These are phyloP conservation scores for Trametes pubescens DNA, from an alignment of 1,284 basidiomycete genomes.

Conservation along the genomic window DNA sequence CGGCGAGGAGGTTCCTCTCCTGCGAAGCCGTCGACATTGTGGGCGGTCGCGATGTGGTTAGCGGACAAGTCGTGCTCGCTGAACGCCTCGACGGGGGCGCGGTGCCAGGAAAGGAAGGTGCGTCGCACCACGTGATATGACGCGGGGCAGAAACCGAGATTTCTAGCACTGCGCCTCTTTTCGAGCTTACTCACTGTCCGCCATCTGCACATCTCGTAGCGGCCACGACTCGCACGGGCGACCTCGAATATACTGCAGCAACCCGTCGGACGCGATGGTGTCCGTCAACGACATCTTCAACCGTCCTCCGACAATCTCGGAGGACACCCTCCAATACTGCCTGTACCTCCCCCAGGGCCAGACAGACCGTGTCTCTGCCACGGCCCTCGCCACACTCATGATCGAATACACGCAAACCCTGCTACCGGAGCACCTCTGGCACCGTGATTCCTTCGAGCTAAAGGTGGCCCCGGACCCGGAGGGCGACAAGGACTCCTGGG, in stretches of 20 bases:
- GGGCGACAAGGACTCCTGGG: constrained; percentile 49
- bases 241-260: not conserved
- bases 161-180: not conserved
- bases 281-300: constrained; percentile 63
- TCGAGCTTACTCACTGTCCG: not conserved
- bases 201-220: not conserved
- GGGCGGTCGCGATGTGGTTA: constrained; percentile 7
- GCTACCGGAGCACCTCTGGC: constrained; percentile 83
- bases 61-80: constrained; percentile 14
- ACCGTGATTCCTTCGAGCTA: constrained; percentile 87
- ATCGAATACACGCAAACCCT: constrained; percentile 63
- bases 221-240: no score
- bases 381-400: constrained; percentile 76
- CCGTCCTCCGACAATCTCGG: constrained; percentile 77
- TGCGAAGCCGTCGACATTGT: constrained; percentile 65
- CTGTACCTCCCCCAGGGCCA: constrained; percentile 66
- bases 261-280: constrained; percentile 10
- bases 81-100: constrained; percentile 12
- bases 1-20: constrained; percentile 88
- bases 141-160: constrained; percentile 28
- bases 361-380: constrained; percentile 66
- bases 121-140: constrained; percentile 33
- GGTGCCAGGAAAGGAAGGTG: constrained; percentile 21
- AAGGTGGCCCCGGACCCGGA: constrained; percentile 66
- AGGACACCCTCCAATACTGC: constrained; percentile 83